Evolutionary conservation across 768 basidiomycete genomes (phyloP), one percentile per base, ranked within the genome.

Genomic region (Tulasnella sp.): DNA sequence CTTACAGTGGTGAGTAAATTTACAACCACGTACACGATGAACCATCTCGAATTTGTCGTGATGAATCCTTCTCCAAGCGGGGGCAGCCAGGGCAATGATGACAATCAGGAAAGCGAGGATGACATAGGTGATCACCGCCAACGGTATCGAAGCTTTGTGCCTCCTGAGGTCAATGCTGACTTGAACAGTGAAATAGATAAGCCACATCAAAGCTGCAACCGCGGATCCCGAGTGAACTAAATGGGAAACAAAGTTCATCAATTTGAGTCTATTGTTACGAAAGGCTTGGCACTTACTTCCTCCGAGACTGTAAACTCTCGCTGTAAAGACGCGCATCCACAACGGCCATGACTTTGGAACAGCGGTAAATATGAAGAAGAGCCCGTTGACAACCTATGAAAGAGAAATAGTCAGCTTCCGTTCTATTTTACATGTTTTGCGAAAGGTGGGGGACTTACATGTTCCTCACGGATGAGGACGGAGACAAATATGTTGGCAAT

Each of bases 1-100:
- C 7, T 58, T 8, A n/a, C 20, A 16, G 24, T 2, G n/a, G 34
- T 54, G 11, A 28, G 28, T 20, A n/a, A 28, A 41, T 18, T 9
- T 22, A 73, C 3, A 0, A 18, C 37, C 7, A 73, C 79, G 5
- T 42, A 80, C 79, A 12, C 91, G 89, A 84, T 91, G 91, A 20
- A 87, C 86, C 72, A 86, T 87, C 84, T 92, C 91, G 83, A 91
- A 92, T 12, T 84, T 86, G 81, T 92, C 87, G 84, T 91, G 90
- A 72, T 86, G 85, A 46, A 87, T 87, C 72, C 84, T 84, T 64
- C 91, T 87, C 80, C 90, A 83, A 14, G 85, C 84, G 0, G 91
- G 91, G 82, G 89, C 87, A 1, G 91, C 90, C 81, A 90, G 89
- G 22, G 87, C 81, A 8, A 90, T 87, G 80, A 92, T 90, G 16